These are phyloP conservation scores for Aspergillus chevalieri DNA, from an alignment of 2,329 filamentous ascomycete genomes.

Conservation along the genomic window DNA sequence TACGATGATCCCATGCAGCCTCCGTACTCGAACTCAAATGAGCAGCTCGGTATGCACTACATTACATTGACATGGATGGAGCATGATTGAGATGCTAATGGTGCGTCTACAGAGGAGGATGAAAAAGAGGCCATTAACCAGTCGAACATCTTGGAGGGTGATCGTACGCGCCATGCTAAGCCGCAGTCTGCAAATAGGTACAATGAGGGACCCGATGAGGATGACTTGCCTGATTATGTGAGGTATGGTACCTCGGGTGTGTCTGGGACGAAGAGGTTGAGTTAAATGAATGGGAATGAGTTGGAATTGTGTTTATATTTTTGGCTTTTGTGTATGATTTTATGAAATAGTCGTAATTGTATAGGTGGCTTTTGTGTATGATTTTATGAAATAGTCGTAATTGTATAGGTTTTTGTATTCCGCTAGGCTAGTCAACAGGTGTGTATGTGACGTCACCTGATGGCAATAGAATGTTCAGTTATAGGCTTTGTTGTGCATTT, in stretches of 20 bases:
- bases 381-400: neutral
- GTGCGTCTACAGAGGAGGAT: constrained; percentile 11
- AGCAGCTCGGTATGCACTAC: constrained; percentile 24
- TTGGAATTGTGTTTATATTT: neutral
- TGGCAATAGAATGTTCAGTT: too few species aligned
- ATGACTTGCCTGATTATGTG: constrained; percentile 15
- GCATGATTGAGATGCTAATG: neutral
- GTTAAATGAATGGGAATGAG: neutral
- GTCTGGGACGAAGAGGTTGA: constrained; percentile 4
- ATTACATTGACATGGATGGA: neutral
- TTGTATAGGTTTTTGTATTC: too few species aligned
- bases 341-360: neutral
- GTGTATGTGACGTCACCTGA: too few species aligned
- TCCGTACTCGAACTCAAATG: constrained; percentile 20
- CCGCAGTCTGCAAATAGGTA: constrained; percentile 15
- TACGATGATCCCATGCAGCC: constrained; percentile 25
- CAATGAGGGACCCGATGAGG: constrained; percentile 18
- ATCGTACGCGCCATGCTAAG: constrained; percentile 19
- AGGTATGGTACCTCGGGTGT: constrained; percentile 1
- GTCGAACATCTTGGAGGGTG: constrained; percentile 18
- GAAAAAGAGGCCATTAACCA: constrained; percentile 16
- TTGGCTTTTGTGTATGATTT: neutral
- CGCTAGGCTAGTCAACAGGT: too few species aligned
- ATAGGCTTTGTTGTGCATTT: too few species aligned
- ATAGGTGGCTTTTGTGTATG: neutral